Conservation (phyloP, 2,329 filamentous ascomycete species). For the Fusarium sulawesiense region DNA sequence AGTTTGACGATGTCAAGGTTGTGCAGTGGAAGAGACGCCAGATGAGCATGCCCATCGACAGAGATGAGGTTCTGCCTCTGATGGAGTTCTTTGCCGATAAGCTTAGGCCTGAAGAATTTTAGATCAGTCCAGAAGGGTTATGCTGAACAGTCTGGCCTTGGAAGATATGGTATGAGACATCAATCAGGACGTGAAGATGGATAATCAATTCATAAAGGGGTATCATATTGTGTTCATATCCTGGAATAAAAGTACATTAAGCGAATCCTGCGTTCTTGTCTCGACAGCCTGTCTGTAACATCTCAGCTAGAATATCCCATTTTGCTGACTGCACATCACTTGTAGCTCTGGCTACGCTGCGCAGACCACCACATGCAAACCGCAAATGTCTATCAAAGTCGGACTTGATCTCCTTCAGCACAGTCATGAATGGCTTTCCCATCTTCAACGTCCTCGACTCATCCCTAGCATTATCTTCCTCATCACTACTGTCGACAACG, state of each 20-base stretch:
- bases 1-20: slow-evolving; percentile 74
- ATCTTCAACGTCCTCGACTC: slow-evolving; percentile 9
- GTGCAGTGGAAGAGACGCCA: slow-evolving; percentile 76
- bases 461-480: slow-evolving; percentile 47
- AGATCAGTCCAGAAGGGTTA: background rate
- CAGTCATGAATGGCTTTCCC: slow-evolving; percentile 60
- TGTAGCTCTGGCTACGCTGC: slow-evolving; percentile 79
- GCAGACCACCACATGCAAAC: slow-evolving; percentile 79
- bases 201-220: slow-evolving; percentile 22
- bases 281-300: slow-evolving; percentile 68
- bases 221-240: slow-evolving; percentile 43
- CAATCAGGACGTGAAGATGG: background rate
- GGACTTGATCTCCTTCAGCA: slow-evolving; percentile 66
- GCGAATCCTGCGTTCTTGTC: slow-evolving; percentile 37
- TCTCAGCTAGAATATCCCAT: slow-evolving; percentile 87
- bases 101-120: slow-evolving; percentile 53
- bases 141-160: background rate
- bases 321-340: slow-evolving; percentile 68
- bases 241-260: slow-evolving; percentile 1
- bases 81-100: slow-evolving; percentile 85
- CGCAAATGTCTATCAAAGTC: slow-evolving; percentile 74
- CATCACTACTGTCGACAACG: slow-evolving; percentile 43
- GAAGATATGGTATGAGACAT: background rate
- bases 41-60: slow-evolving; percentile 83
- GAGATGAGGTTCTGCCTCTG: slow-evolving; percentile 88